Percentiles rank a stretch among this genome's conserved stretches.
Conservation (phyloP, 345 rosid genomes). For the Ricinus communis region DNA sequence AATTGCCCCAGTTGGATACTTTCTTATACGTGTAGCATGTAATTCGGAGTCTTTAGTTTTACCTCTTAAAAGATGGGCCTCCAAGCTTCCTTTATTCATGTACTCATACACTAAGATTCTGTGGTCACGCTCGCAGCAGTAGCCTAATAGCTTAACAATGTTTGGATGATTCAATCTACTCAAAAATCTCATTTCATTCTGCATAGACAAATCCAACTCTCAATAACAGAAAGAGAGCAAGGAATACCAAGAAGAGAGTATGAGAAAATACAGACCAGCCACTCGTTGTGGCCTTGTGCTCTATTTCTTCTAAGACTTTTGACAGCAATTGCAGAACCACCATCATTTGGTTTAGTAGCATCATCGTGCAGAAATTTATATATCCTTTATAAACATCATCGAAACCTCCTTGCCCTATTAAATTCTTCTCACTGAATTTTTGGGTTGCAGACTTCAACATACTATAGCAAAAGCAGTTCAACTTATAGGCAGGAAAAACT, state of each 20-base stretch:
- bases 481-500: conserved; percentile 16
- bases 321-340: conserved; percentile 8
- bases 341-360: conserved; percentile 13
- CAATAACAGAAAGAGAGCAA: not conserved
- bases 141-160: too few relatives aligned
- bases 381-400: conserved; percentile 15
- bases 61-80: too few relatives aligned
- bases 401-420: not conserved
- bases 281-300: conserved; percentile 8
- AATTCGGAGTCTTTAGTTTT: too few relatives aligned
- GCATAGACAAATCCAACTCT: too few relatives aligned
- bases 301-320: conserved; percentile 9
- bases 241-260: not conserved
- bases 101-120: too few relatives aligned
- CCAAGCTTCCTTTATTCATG: too few relatives aligned
- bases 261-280: not conserved
- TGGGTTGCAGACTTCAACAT: conserved; percentile 17
- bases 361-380: conserved; percentile 4
- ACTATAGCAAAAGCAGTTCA: conserved; percentile 25
- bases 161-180: too few relatives aligned
- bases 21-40: too few relatives aligned
- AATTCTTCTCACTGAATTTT: conserved; percentile 11
- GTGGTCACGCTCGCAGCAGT: too few relatives aligned
- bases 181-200: too few relatives aligned
- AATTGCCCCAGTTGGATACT: too few relatives aligned